Conservation (phyloP, 805 yeast species). For the Yueomyces sp. region DNA sequence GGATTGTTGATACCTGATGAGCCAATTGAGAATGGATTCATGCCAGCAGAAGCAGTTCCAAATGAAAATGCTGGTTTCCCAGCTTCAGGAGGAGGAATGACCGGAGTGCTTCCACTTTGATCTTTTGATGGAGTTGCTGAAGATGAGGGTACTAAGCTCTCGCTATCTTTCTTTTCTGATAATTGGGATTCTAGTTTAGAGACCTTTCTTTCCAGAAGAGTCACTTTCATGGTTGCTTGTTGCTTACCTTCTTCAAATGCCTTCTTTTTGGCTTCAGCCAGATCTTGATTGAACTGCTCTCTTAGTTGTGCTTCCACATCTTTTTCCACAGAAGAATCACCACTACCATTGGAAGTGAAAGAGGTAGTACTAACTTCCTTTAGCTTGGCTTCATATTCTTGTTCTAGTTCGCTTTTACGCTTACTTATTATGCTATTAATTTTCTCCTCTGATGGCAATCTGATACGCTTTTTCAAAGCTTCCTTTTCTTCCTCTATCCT, state of each 20-base stretch:
- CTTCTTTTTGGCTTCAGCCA: constrained; percentile 12
- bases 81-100: background rate
- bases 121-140: background rate
- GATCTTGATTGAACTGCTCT: constrained; percentile 10
- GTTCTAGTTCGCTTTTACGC: constrained; percentile 20
- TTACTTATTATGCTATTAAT: constrained; percentile 42
- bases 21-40: background rate
- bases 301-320: background rate
- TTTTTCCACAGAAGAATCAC: background rate
- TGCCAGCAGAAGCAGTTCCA: background rate
- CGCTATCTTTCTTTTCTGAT: background rate
- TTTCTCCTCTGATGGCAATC: constrained; percentile 34
- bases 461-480: constrained; percentile 36
- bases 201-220: constrained; percentile 18
- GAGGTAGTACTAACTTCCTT: constrained; percentile 4
- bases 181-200: constrained; percentile 18
- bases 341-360: constrained; percentile 2
- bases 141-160: background rate
- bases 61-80: background rate
- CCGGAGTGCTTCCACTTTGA: constrained; percentile 4
- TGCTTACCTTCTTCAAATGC: constrained; percentile 23
- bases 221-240: constrained; percentile 21
- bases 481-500: constrained; percentile 30
- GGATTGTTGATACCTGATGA: background rate
- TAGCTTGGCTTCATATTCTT: constrained; percentile 11